Base-by-base conservation (phyloP, 352 stramenopile genomes). In the Achlya hypogyna region DNA sequence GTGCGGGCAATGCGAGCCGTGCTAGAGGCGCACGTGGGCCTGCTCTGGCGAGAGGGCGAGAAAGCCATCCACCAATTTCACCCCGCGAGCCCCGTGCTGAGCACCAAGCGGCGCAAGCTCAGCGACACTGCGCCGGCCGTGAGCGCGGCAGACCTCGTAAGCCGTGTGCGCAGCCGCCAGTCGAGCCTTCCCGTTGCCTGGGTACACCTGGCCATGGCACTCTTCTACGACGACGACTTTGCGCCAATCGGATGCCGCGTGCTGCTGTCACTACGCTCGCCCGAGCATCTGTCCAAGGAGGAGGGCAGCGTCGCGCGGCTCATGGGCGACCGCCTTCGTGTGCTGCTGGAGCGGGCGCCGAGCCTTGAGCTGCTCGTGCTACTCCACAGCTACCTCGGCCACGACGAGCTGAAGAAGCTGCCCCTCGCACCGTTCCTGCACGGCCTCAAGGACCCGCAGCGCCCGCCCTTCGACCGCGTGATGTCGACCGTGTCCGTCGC, bases 31-130 rank as follows among this genome's bases (percentile, higher is more conserved):
- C 29, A 43, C 22, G 31, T 34, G 12, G n/a, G 12, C 8, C 14
- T 34, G 28, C 14, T 67, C 10, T 67, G 60, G 60, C 1, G 6
- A 5, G 38, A 67, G 12, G 42, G n/a, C 14, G 22, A 45, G 12
- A 34, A 25, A 16, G 43, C 29, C 10, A 67, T 67, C 20, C 14
- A 27, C 0, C 60, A 67, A 58, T 67, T 59, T 22, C 51, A 67
- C 31, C 28, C 60, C 10, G 40, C 49, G 25, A 56, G 49, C 31
- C 49, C 49, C 20, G 38, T 45, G 2, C 6, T 45, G 38, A 12
- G 12, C 2, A 38, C 49, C 42, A 67, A 67, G 25, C 60, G 60
- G 25, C 51, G 49, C 40, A 67, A 58, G 42, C 38, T 56, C 16
- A 34, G 22, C 32, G 60, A 67, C 3, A 20, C 45, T n/a, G 22